Evolutionary conservation across 371 early-diverging fungal genomes (phyloP).

Genomic region (Mucor velutinosus): DNA sequence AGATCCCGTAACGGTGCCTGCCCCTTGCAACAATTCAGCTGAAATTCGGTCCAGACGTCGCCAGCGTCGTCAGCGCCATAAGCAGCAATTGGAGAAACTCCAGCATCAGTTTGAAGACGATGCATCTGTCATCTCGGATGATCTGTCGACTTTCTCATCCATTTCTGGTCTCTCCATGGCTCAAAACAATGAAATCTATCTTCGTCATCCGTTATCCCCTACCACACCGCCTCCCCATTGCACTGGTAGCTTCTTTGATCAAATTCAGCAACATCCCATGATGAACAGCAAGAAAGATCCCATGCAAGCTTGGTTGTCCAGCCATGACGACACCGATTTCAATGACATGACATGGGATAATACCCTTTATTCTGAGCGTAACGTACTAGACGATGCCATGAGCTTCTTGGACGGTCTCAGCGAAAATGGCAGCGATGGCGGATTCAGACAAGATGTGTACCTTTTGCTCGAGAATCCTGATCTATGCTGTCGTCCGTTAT

Average conservation of each 20-base stretch:
- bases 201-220: conserved; percentile 32
- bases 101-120: neutral
- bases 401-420: conserved; percentile 26
- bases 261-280: conserved; percentile 1
- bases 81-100: conserved; percentile 12
- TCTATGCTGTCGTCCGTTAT: conserved; percentile 25
- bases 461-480: conserved; percentile 26
- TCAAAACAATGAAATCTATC: neutral
- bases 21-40: neutral
- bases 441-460: conserved; percentile 28
- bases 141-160: conserved; percentile 11
- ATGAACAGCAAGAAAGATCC: neutral
- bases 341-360: neutral
- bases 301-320: conserved; percentile 17
- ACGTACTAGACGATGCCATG: conserved; percentile 40
- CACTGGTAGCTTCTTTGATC: neutral
- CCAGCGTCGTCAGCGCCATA: conserved; percentile 15
- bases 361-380: conserved; percentile 16
- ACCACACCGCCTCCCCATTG: conserved; percentile 3
- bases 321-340: neutral
- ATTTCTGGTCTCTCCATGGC: conserved; percentile 10
- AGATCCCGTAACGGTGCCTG: conserved; percentile 1
- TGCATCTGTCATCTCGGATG: conserved; percentile 14
- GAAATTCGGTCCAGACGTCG: conserved; percentile 20
- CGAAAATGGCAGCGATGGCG: conserved; percentile 23